Conservation (phyloP, 2,329 filamentous ascomycete genomes). For the Cryphonectria parasitica region DNA sequence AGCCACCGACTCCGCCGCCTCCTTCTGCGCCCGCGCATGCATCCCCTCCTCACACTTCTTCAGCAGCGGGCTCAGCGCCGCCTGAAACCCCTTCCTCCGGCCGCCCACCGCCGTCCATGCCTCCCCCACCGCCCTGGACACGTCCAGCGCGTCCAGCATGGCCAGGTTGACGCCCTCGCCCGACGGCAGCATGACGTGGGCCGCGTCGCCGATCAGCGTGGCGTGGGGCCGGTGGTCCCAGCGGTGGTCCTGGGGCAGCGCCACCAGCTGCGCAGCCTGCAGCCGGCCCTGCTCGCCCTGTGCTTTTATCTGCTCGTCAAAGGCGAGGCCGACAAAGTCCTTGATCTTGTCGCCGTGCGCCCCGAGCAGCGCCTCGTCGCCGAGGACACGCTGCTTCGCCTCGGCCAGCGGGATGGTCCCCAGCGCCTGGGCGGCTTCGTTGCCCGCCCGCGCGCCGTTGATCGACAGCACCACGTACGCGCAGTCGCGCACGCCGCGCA, state of each 20-base stretch:
- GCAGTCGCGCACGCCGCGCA: conserved; percentile 37
- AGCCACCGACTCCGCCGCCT: conserved; percentile 26
- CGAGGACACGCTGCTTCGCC: conserved; percentile 33
- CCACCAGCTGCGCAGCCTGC: conserved; percentile 37
- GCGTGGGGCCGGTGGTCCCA: conserved; percentile 49
- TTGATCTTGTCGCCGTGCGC: conserved; percentile 36
- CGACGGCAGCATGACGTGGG: conserved; percentile 56
- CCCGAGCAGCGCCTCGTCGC: conserved; percentile 31
- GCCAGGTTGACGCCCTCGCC: conserved; percentile 60
- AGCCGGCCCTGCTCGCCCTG: conserved; percentile 25
- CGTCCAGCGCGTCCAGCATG: conserved; percentile 53
- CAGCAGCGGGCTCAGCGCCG: conserved; percentile 31
- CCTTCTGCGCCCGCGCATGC: conserved; percentile 26
- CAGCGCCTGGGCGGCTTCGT: conserved; percentile 27
- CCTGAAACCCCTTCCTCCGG: conserved; percentile 22
- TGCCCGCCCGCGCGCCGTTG: conserved; percentile 34
- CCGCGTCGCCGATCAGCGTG: conserved; percentile 59
- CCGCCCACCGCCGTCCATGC: conserved; percentile 11
- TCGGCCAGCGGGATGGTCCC: conserved; percentile 21
- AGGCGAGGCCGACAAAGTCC: conserved; percentile 36
- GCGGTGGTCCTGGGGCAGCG: conserved; percentile 46
- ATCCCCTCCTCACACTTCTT: conserved; percentile 34
- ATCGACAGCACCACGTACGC: conserved; percentile 39
- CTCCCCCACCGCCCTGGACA: conserved; percentile 41
- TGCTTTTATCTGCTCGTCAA: conserved; percentile 33